Evolutionary conservation across 176 grass and related monocot genomes (phyloP).

Genomic region (Tillandsia leiboldiana): DNA sequence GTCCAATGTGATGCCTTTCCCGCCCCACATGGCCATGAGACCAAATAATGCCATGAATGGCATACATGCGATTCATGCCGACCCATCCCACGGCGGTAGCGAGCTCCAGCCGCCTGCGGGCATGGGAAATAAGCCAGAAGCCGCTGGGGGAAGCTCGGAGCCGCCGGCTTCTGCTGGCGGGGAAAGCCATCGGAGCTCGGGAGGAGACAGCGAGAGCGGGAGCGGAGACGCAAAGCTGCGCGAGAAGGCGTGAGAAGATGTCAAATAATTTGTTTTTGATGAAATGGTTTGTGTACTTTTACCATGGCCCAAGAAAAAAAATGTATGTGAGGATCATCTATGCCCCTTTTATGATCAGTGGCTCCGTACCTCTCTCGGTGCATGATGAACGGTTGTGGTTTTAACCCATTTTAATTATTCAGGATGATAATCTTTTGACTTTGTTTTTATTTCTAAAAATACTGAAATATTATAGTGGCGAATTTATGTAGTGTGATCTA

Average conservation of each 20-base stretch:
- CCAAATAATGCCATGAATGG: conserved; percentile 47
- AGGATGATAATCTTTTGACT: too few species aligned
- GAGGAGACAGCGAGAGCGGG: not conserved
- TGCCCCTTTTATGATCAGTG: not conserved
- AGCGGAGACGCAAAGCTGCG: not conserved
- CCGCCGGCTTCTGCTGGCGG: not conserved
- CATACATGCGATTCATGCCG: conserved; percentile 51
- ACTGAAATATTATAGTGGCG: too few species aligned
- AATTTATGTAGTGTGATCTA: too few species aligned
- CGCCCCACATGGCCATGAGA: conserved; percentile 62
- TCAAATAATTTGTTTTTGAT: not conserved
- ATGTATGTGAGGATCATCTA: not conserved
- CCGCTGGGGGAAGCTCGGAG: not conserved
- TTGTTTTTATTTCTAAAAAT: too few species aligned
- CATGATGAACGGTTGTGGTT: not conserved
- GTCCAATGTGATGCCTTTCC: conserved; percentile 31
- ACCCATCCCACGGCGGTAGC: conserved; percentile 32
- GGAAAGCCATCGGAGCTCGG: conserved; percentile 2
- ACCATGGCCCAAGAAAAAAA: not conserved
- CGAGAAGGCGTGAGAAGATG: not conserved
- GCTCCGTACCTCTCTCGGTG: not conserved
- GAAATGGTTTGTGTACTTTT: not conserved
- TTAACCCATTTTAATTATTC: not conserved
- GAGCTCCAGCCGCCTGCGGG: conserved; percentile 24
- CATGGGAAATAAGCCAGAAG: not conserved